Evolutionary conservation across 1,284 basidiomycete species (phyloP), one percentile per base, ranked within the genome.

Genomic region (Megacollybia platyphylla): DNA sequence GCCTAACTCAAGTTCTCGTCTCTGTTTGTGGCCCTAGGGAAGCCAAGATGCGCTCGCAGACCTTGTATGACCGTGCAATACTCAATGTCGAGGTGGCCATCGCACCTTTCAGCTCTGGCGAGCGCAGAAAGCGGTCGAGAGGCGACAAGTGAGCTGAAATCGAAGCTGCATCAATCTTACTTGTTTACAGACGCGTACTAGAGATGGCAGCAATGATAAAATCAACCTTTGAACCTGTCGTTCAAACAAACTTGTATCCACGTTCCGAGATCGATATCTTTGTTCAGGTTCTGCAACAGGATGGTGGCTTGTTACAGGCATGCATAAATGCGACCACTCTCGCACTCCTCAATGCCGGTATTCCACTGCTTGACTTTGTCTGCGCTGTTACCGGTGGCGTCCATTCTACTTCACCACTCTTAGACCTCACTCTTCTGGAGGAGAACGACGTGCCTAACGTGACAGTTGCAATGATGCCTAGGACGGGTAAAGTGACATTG

Each of bases 261-360:
- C 82, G 94, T 41, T 87, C 87, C 26, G 81, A 93, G 58, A 94
- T 98, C 58, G 87, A 96, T 61, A 83, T 98, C 47, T 87, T 85
- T 60, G 73, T 98, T 8, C 89, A 94, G 58, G 83, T 98, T 27
- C 67, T 96, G 36, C 86, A 93, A 53, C 87, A 93, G 57, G 94
- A 98, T 56, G 94, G 94, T 27, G 87, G 87, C 0, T 68, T 97
- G 31, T 73, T 98, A n/a, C 87, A 90, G 43, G 82, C 92, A 4
- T 86, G 90, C 49, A 88, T 98, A 56, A 98, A 98, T 60, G 92
- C 85, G 17, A 89, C 91, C 1, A 94, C 92, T 3, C 74, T 98
- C 36, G 91, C 94, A 0, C 75, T 98, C 32, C 75, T 89, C 51
- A 82, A 79, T 46, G 90, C 93, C 2, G 96, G 96, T 2, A 85